Base-by-base conservation (phyloP, 1,284 basidiomycete genomes). In the Apiotrichum brassicae region DNA sequence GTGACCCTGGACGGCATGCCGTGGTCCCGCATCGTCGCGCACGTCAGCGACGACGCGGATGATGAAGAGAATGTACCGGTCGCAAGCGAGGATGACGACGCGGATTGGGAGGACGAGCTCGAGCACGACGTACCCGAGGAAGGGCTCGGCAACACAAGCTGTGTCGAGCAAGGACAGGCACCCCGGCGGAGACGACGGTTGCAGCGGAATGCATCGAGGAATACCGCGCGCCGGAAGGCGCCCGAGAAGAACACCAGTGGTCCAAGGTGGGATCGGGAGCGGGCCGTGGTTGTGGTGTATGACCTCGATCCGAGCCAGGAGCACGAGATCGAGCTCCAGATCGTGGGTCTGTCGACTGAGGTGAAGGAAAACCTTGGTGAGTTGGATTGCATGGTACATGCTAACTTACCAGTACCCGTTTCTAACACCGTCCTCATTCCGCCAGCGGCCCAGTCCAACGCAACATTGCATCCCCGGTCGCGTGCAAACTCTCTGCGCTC, bases 11-110 rank as follows among this genome's bases (percentile, higher is more conserved):
- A 74, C 49, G 72, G 72, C 9, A 65, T 66, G 46, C 66, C 68
- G 4, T 74, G 71, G 68, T 66, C 64, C 20, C 59, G 69, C 33
- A 70, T 74, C 30, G 71, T 71, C 4, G 72, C 72, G 11, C 71
- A 74, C 49, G 70, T 72, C 13, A 64, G 59, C 43, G 72, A 72
- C 50, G 64, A 65, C 25, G 61, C 54, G 16, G 65, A 62, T 6
- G 60, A 63, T 20, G 53, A 48, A 6, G 54, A 52, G 4, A 28
- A 35, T 4, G 30, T 16, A 5, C 30, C 19, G 2, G 49, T 25
- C 3, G 8, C 13, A 4, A 28, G 33, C 22, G 48, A 49, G 18
- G 48, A 44, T 9, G 56, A 58, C 18, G 55, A 56, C 3, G 55
- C 43, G 12, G 55, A 53, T 2, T 56, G 55, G 55, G 55, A 56